Conservation (phyloP, 2,329 filamentous ascomycete genomes). For the Zarea fungicola region DNA sequence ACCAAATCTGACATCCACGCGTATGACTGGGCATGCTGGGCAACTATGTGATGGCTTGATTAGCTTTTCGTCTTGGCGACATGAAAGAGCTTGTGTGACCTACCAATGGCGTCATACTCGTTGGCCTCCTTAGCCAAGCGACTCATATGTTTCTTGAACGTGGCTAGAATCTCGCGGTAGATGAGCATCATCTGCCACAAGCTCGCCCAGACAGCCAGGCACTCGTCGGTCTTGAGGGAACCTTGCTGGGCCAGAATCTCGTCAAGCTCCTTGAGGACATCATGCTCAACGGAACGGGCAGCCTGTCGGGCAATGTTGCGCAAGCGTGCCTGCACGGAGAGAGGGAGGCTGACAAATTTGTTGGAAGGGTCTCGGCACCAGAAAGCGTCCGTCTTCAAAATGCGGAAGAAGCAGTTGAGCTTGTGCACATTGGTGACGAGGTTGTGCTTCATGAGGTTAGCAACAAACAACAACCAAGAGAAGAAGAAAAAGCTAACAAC, state of each 20-base stretch:
- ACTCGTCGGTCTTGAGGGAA: slow-evolving; percentile 34
- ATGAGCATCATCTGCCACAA: slow-evolving; percentile 47
- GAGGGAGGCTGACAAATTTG: slow-evolving; percentile 31
- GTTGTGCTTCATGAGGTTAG: slow-evolving; percentile 27
- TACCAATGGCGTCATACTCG: slow-evolving; percentile 21
- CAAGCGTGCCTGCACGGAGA: slow-evolving; percentile 37
- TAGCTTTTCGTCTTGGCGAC: background rate
- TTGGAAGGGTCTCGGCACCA: slow-evolving; percentile 35
- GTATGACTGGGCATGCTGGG: slow-evolving; percentile 19
- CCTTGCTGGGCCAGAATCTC: slow-evolving; percentile 33
- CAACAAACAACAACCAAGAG: background rate
- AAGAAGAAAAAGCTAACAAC: slow-evolving; percentile 17
- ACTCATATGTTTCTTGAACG: slow-evolving; percentile 25
- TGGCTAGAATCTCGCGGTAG: slow-evolving; percentile 38
- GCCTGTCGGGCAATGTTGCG: slow-evolving; percentile 34
- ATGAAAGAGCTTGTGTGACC: background rate
- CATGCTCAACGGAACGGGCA: slow-evolving; percentile 32
- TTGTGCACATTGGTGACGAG: slow-evolving; percentile 39
- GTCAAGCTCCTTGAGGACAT: slow-evolving; percentile 37
- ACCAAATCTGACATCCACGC: slow-evolving; percentile 28
- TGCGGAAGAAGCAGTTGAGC: slow-evolving; percentile 46
- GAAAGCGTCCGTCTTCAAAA: slow-evolving; percentile 41
- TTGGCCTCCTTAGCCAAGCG: slow-evolving; percentile 19
- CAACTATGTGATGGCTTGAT: slow-evolving; percentile 15
- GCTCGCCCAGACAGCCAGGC: slow-evolving; percentile 42